phyloP scores from a whole-genome alignment of 2,329 filamentous ascomycete genomes.

The Colletotrichum cereale region DNA sequence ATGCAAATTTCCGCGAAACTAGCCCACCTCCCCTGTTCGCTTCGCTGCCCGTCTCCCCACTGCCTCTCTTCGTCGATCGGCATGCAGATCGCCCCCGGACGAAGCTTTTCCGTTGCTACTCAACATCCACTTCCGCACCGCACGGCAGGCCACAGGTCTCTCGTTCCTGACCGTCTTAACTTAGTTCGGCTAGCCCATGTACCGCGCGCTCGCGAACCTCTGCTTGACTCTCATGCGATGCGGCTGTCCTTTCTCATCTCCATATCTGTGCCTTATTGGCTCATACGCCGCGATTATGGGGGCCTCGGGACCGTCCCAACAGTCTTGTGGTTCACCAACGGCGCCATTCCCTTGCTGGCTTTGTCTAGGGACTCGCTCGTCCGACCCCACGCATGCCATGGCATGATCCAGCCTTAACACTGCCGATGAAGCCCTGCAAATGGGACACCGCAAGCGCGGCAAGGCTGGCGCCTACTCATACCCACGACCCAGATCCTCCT shows the following conservation, averaged over 20 bases:
- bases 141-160: background rate
- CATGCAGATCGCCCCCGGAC: slow-evolving; percentile 4
- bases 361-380: background rate
- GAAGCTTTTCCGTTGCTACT: slow-evolving; percentile 7
- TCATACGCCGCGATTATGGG: slow-evolving; percentile 23
- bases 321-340: slow-evolving; percentile 15
- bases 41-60: background rate
- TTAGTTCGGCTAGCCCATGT: background rate
- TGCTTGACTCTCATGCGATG: slow-evolving; percentile 26
- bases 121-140: slow-evolving; percentile 1
- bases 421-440: slow-evolving; percentile 15
- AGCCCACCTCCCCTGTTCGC: background rate
- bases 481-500: slow-evolving; percentile 49
- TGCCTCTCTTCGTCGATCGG: background rate
- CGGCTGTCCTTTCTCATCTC: slow-evolving; percentile 37
- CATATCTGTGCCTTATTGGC: slow-evolving; percentile 26
- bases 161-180: background rate
- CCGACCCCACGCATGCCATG: slow-evolving; percentile 24
- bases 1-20: background rate
- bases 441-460: slow-evolving; percentile 13
- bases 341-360: background rate
- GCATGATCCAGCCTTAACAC: slow-evolving; percentile 29
- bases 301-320: slow-evolving; percentile 13
- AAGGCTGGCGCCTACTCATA: slow-evolving; percentile 54
- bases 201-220: slow-evolving; percentile 22